phyloP scores from a whole-genome alignment of 1,139 yeast species.

The Kurtzmaniella quercitrusa region DNA sequence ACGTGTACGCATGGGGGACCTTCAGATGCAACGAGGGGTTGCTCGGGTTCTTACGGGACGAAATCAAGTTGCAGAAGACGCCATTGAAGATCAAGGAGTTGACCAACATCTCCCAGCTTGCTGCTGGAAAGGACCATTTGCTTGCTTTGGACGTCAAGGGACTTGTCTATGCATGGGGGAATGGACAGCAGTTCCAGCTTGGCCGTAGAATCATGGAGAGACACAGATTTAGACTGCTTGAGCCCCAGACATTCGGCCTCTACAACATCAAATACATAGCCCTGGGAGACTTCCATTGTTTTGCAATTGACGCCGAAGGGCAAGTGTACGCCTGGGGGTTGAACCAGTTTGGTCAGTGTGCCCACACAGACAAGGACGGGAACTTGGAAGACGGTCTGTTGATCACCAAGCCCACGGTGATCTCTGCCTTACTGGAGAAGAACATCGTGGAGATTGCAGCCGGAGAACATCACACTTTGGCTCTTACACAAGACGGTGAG shows the following conservation, averaged over 20 bases:
- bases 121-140: slow-evolving; percentile 90
- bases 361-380: slow-evolving; percentile 54
- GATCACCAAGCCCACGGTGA: slow-evolving; percentile 71
- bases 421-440: slow-evolving; percentile 54
- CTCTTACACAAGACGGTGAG: slow-evolving; percentile 66
- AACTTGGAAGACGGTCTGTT: slow-evolving; percentile 77
- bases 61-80: slow-evolving; percentile 55
- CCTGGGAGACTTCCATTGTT: slow-evolving; percentile 93
- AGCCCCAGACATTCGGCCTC: slow-evolving; percentile 75
- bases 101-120: slow-evolving; percentile 75
- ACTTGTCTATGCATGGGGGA: slow-evolving; percentile 94
- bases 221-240: slow-evolving; percentile 63
- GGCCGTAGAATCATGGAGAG: slow-evolving; percentile 82
- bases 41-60: slow-evolving; percentile 67
- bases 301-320: slow-evolving; percentile 77
- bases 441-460: slow-evolving; percentile 67
- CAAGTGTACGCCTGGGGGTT: slow-evolving; percentile 88
- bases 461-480: slow-evolving; percentile 92
- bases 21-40: slow-evolving; percentile 91
- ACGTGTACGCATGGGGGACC: slow-evolving; percentile 97
- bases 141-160: slow-evolving; percentile 82
- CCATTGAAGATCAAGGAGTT: slow-evolving; percentile 66
- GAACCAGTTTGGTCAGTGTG: slow-evolving; percentile 96
- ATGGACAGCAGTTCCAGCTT: slow-evolving; percentile 87
- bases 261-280: slow-evolving; percentile 76